Conservation (phyloP, 352 stramenopile species). For the Globisporangium radiosum region DNA sequence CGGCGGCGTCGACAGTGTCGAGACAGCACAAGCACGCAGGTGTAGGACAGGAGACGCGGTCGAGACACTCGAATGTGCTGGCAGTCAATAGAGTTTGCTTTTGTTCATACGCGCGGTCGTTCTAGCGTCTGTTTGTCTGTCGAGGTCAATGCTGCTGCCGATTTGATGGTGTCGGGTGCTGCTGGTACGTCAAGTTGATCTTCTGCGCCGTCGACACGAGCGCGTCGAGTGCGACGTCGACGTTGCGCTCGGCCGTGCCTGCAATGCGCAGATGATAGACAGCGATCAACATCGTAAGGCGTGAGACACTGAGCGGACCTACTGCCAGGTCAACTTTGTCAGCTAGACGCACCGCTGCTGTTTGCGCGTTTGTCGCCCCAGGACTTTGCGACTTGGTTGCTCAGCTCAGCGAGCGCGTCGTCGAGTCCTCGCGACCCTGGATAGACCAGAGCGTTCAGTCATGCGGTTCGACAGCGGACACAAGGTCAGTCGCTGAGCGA, state of each 20-base stretch:
- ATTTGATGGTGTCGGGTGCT: constrained; percentile 7
- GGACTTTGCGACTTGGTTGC: constrained; percentile 35
- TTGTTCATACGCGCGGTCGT: constrained; percentile 3
- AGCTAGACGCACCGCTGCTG: not conserved
- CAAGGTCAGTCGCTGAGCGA: too few relatives aligned
- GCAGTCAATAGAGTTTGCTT: constrained; percentile 14
- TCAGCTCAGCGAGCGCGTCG: constrained; percentile 57
- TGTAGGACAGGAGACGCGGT: too few relatives aligned
- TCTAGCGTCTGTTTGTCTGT: too few relatives aligned
- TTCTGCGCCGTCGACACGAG: constrained; percentile 63
- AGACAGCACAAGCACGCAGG: not conserved
- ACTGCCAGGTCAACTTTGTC: too few relatives aligned
- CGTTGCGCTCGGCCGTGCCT: constrained; percentile 17
- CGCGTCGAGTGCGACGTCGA: constrained; percentile 47
- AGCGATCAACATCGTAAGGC: too few relatives aligned
- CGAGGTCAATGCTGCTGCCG: not conserved
- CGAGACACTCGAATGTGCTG: not conserved
- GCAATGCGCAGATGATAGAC: not conserved
- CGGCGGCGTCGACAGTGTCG: not conserved
- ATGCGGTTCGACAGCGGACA: too few relatives aligned
- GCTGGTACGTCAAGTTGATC: constrained; percentile 44
- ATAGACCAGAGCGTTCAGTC: not conserved
- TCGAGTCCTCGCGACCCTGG: constrained; percentile 37
- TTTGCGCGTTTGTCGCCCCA: constrained; percentile 25
- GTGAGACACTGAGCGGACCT: too few relatives aligned